phyloP scores from a whole-genome alignment of 2,329 filamentous ascomycete genomes.

The Ophioceras dolichostomum region DNA sequence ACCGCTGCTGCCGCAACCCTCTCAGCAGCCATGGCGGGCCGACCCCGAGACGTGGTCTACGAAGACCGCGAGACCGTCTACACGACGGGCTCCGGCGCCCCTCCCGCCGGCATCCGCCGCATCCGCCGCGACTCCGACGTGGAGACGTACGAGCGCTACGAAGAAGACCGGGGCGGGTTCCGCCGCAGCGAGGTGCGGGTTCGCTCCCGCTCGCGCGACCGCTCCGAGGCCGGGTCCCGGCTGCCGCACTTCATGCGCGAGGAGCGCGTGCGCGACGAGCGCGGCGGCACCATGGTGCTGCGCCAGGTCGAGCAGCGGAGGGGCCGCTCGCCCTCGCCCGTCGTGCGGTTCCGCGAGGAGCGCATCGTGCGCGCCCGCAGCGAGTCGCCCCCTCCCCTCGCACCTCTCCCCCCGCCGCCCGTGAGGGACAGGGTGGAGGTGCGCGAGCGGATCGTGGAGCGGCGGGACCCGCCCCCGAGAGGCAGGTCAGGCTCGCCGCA shows the following conservation, averaged over 20 bases:
- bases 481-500: no score
- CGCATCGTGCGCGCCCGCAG: slow-evolving; percentile 30
- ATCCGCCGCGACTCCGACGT: neutral
- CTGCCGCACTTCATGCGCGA: slow-evolving; percentile 39
- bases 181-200: neutral
- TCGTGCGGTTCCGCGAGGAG: slow-evolving; percentile 21
- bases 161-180: neutral
- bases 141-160: slow-evolving; percentile 1
- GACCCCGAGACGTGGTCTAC: neutral
- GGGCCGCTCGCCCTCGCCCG: slow-evolving; percentile 27
- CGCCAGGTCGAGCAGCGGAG: slow-evolving; percentile 35
- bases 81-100: neutral
- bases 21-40: slow-evolving; percentile 1
- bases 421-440: slow-evolving; percentile 16
- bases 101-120: neutral
- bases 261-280: slow-evolving; percentile 31
- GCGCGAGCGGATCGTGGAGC: slow-evolving; percentile 15
- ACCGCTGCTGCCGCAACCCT: no score
- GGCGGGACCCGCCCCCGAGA: slow-evolving; percentile 19
- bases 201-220: slow-evolving; percentile 26
- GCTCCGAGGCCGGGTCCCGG: slow-evolving; percentile 30
- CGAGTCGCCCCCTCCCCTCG: slow-evolving; percentile 18
- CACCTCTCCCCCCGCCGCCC: slow-evolving; percentile 16
- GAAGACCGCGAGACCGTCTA: slow-evolving; percentile 3
- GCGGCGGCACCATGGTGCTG: slow-evolving; percentile 37